phyloP scores from a whole-genome alignment of 305 asterid genomes.

The Ilex paraguariensis region DNA sequence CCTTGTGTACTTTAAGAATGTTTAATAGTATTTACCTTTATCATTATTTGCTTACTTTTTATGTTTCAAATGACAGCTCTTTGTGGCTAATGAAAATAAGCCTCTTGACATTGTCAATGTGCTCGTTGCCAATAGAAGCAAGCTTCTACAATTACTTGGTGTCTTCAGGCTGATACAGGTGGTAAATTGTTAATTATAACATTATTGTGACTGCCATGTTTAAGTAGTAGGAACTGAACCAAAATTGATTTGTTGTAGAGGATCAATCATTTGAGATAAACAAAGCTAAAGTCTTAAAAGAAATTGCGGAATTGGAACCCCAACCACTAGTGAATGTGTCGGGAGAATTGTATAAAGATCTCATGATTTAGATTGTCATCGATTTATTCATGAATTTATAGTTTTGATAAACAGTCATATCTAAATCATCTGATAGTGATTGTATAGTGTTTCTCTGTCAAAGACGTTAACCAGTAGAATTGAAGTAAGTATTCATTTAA shows the following conservation, averaged over 20 bases:
- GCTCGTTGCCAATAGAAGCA: slow-evolving; percentile 64
- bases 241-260: slow-evolving; percentile 35
- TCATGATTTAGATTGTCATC: too few species aligned
- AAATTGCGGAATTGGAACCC: slow-evolving; percentile 57
- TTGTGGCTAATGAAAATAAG: slow-evolving; percentile 85
- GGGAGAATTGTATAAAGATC: slow-evolving; percentile 23
- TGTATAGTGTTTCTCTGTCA: too few species aligned
- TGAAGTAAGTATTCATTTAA: too few species aligned
- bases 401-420: too few species aligned
- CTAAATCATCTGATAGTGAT: too few species aligned
- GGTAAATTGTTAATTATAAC: background rate
- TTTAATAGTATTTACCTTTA: background rate
- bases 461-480: too few species aligned
- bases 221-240: background rate
- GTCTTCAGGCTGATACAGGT: slow-evolving; percentile 70
- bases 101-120: slow-evolving; percentile 64
- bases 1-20: too few species aligned
- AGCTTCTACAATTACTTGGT: slow-evolving; percentile 61
- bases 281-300: slow-evolving; percentile 65
- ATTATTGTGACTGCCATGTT: background rate
- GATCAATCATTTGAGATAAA: slow-evolving; percentile 81
- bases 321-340: slow-evolving; percentile 27
- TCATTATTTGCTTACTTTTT: background rate
- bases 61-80: slow-evolving; percentile 46
- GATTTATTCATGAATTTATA: too few species aligned